A percentile compares a stretch with the other conserved stretches of the same genome.
phyloP scores from a whole-genome alignment of 441 rosid species.

The Hura crepitans region DNA sequence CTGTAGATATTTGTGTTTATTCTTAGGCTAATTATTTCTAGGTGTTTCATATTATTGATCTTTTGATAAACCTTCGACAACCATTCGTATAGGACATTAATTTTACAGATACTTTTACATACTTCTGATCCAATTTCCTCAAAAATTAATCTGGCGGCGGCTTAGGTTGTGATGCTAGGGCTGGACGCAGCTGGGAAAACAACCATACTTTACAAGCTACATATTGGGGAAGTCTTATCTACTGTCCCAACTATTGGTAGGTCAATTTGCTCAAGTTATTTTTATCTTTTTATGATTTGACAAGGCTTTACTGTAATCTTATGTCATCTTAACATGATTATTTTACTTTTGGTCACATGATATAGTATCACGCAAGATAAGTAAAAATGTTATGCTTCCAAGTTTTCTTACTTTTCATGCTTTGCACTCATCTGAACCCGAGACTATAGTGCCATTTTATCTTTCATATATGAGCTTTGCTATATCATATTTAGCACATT shows the following conservation, averaged over 20 bases:
- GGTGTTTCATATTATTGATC: neutral
- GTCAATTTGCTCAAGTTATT: constrained; percentile 9
- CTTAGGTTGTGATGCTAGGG: constrained; percentile 92
- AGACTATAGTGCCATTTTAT: neutral
- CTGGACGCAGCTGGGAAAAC: constrained; percentile 98
- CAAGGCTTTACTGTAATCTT: neutral
- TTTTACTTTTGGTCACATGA: neutral
- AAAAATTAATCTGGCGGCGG: constrained; percentile 27
- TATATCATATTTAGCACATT: neutral
- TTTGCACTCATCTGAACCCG: neutral
- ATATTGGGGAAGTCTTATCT: constrained; percentile 91
- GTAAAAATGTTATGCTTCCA: neutral
- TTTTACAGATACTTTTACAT: neutral
- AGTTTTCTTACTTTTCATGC: neutral
- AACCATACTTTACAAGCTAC: constrained; percentile 88
- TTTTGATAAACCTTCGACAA: neutral
- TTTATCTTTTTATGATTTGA: neutral
- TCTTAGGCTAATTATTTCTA: neutral
- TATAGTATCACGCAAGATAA: neutral
- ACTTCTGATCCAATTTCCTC: neutral
- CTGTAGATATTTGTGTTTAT: neutral
- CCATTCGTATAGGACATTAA: neutral
- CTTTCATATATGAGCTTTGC: neutral
- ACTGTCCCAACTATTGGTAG: constrained; percentile 94
- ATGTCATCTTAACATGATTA: neutral